Conservation (phyloP, 2,329 filamentous ascomycete species). For the Thelonectria rubi region DNA sequence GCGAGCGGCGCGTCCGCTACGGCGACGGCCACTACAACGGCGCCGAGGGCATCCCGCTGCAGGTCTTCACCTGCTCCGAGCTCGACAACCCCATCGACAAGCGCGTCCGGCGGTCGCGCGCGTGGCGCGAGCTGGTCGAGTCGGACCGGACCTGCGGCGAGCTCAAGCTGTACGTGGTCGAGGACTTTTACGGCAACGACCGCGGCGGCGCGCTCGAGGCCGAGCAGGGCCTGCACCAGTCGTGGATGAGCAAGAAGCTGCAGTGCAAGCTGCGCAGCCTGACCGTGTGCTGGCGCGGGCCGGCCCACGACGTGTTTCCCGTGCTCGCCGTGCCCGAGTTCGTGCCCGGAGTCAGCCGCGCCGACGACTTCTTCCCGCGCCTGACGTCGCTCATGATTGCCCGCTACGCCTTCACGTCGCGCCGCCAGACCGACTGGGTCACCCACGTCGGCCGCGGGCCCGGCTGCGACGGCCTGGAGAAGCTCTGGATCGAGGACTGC, state of each 20-base stretch:
- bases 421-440: not conserved
- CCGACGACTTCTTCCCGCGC: not conserved
- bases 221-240: not conserved
- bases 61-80: not conserved
- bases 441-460: not conserved
- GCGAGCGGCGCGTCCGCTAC: not conserved
- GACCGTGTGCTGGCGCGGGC: conserved; percentile 1
- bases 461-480: not conserved
- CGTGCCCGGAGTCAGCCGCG: not conserved
- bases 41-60: not conserved
- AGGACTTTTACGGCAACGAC: not conserved
- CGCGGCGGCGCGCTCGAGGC: not conserved
- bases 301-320: not conserved
- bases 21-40: not conserved
- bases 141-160: not conserved
- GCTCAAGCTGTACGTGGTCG: not conserved
- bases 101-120: not conserved
- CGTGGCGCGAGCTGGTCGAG: not conserved
- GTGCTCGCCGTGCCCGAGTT: not conserved
- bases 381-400: not conserved
- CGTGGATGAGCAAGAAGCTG: not conserved
- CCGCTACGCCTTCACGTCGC: not conserved
- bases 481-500: not conserved
- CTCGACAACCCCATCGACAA: not conserved
- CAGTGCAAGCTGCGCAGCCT: not conserved